Evolutionary conservation across 2,329 filamentous ascomycete genomes (phyloP), one percentile per base, ranked within the genome.

Genomic region (Dothidotthia symphoricarpi): DNA sequence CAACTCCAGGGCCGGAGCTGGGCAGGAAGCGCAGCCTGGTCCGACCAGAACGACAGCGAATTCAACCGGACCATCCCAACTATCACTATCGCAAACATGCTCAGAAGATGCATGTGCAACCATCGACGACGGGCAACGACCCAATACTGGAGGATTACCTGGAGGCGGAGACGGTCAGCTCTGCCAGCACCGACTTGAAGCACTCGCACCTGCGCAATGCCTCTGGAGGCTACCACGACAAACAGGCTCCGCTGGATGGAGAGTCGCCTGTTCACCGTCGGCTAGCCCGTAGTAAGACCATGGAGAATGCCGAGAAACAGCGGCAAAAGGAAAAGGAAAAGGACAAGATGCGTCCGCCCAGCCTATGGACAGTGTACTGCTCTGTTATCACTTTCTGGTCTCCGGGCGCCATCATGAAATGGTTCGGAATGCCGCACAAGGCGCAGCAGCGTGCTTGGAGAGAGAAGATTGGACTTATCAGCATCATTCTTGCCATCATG

Each of bases 51-150:
- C 81, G 93, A 51, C 85, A 85, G 58, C 81, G 86, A 53, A 88
- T 95, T 53, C 86, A 90, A 54, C 82, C 78, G 49, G 86, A 90
- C 54, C 89, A 97, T 64, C 89, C 90, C 11, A 94, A 97, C 66
- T 98, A 96, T 63, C 80, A 96, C 69, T 98, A 98, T 69, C 83
- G 88, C 53, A 86, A 95, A 65, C 90, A 95, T 78, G 89, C 94
- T 8, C 86, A 89, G 57, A 86, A 91, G 49, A 96, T 98, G 89
- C 78, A 84, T 38, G 85, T 89, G 4, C 75, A 88, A 49, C 93
- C 94, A 1, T 97, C 93, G 0, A 86, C 88, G 6, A 97, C 93
- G 0, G 93, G 93, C 44, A 86, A 95, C 55, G 90, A 97, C 56
- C 88, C 90, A 3, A 81, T 95, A 35, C 69, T 86, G 37, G 91